Evolutionary conservation across 2,329 filamentous ascomycete species (phyloP).

Genomic region (Fusarium siculi): DNA sequence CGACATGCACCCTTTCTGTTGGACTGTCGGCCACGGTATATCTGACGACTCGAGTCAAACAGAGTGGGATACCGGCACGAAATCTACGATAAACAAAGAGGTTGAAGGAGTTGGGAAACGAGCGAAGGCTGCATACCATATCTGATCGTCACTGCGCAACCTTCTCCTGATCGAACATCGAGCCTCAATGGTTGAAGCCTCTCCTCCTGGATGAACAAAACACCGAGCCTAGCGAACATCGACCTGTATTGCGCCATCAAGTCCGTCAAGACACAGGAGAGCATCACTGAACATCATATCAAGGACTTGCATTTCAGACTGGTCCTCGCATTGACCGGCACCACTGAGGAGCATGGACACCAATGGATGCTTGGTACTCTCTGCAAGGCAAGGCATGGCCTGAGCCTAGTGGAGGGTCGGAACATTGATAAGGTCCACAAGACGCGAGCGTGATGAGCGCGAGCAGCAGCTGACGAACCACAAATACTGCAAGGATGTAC

Average conservation of each 20-base stretch:
- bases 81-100: neutral
- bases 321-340: fast-evolving
- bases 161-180: neutral
- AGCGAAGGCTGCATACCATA: neutral
- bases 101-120: neutral
- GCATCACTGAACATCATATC: fast-evolving
- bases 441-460: fast-evolving
- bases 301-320: neutral
- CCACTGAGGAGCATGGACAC: fast-evolving
- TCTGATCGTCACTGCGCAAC: too few species aligned
- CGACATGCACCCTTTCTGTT: too few species aligned
- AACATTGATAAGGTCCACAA: fast-evolving
- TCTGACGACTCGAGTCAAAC: fast-evolving
- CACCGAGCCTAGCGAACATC: neutral
- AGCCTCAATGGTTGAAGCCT: neutral
- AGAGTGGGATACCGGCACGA: fast-evolving
- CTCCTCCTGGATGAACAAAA: fast-evolving
- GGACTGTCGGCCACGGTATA: neutral
- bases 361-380: fast-evolving
- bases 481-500: fast-evolving
- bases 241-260: fast-evolving
- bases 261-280: fast-evolving
- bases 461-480: neutral
- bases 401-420: fast-evolving
- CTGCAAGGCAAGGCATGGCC: fast-evolving